Conservation (phyloP, 73 alveolate genomes). For the Stentor roeselii region DNA sequence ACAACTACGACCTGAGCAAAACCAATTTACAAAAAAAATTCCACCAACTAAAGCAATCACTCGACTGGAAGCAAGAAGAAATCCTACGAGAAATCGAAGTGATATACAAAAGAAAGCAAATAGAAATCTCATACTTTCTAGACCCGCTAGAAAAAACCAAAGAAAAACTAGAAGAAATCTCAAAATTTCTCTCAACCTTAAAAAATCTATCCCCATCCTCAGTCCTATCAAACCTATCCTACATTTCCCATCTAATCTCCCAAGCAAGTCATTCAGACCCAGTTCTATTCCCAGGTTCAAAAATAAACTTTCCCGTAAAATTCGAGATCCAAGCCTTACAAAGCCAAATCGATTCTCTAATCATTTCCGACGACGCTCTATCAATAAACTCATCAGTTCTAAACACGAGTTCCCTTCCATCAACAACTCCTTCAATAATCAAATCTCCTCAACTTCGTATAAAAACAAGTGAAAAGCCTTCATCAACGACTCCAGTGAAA, state of each 20-base stretch:
- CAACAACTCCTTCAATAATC: neutral
- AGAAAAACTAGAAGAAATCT: neutral
- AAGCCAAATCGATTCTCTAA: neutral
- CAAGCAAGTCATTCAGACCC: neutral
- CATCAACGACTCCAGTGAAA: neutral
- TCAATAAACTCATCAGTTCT: neutral
- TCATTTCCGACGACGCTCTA: neutral
- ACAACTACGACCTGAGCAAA: neutral
- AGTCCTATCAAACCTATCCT: neutral
- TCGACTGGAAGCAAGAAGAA: conserved; percentile 18
- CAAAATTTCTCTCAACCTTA: neutral
- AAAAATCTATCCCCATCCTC: neutral
- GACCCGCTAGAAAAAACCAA: neutral
- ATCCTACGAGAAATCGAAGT: neutral
- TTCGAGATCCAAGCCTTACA: neutral
- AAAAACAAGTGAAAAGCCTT: neutral
- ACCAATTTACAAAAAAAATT: neutral
- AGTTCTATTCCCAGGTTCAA: neutral
- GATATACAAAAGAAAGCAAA: neutral
- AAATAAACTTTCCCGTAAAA: neutral
- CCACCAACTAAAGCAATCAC: neutral
- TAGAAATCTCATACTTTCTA: neutral
- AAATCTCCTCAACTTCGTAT: neutral
- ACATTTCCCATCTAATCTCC: neutral
- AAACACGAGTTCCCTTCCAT: neutral